Evolutionary conservation across 805 yeast species (phyloP), one percentile per base, ranked within the genome.

Genomic region (Starmerella geochares): DNA sequence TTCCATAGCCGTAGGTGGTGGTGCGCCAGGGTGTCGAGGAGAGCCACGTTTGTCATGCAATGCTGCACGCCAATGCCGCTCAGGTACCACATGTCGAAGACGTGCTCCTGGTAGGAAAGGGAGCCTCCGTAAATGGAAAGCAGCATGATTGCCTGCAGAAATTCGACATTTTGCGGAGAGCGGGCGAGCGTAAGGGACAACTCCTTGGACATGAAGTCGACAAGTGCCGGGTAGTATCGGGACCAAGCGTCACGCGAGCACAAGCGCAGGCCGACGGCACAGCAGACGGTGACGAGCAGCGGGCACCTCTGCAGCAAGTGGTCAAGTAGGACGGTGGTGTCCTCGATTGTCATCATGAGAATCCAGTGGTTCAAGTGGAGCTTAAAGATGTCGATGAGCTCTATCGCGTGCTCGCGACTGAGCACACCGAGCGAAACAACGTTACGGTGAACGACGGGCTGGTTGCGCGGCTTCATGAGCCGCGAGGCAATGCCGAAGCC

Each of bases 351-450:
- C 0, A 88, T 86, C 47, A 83, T 76, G 48, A 83, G 77, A 3
- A 82, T 78, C 94, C 94, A 84, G 27, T 86, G 71, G 5, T 86
- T 86, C 58, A 80, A 83, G 58, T 81, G 72, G 45, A 78, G 75
- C 39, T 82, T 67, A 61, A 83, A 84, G 42, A 74, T 75, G 49
- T 71, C 71, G 55, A 83, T 65, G 37, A 83, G 63, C 19, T 69
- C 68, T 7, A 72, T 55, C 0, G 78, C 77, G 54, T 80, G 79
- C 3, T 65, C 63, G 37, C 69, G 58, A 1, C 76, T 59, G 14
- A 84, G 57, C 5, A 81, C 65, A 1, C 77, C 76, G 24, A 73
- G 58, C 2, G 74, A 56, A 2, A 83, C 68, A 3, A 81, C 63
- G 59, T 81, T 54, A 21, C 46, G 48, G 27, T 46, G 13, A 8